These are phyloP conservation scores for Fusarium newnesense DNA, from an alignment of 2,329 filamentous ascomycete genomes.

Conservation along the genomic window DNA sequence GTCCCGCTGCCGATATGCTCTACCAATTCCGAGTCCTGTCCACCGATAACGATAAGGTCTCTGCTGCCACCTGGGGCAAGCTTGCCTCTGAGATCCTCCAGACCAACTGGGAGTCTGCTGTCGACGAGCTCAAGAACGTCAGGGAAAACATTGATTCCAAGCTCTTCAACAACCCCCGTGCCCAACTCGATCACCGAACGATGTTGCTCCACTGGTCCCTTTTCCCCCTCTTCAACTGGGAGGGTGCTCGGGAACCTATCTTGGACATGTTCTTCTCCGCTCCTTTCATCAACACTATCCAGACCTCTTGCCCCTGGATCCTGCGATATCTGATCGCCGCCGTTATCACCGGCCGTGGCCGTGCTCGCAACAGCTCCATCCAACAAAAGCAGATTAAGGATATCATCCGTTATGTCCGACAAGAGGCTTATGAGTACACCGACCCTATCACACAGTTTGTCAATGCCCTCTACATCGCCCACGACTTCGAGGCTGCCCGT, in stretches of 20 bases:
- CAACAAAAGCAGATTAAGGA: conserved; percentile 99
- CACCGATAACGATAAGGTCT: conserved; percentile 97
- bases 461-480: conserved; percentile 90
- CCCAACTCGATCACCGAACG: conserved; percentile 94
- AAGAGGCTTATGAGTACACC: conserved; percentile 97
- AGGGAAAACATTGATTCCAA: conserved; percentile 93
- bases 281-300: conserved; percentile 99
- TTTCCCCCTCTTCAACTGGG: conserved; percentile 99
- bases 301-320: conserved; percentile 97
- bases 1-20: conserved; percentile 87
- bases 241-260: conserved; percentile 87
- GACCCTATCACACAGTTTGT: conserved; percentile 97
- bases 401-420: conserved; percentile 91
- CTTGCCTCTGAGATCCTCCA: conserved; percentile 95
- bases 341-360: conserved; percentile 91
- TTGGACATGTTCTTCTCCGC: conserved; percentile 98
- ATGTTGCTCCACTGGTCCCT: conserved; percentile 99
- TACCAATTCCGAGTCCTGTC: conserved; percentile 98
- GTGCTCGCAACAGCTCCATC: conserved; percentile 80
- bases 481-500: conserved; percentile 88
- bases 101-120: conserved; percentile 92
- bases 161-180: conserved; percentile 95
- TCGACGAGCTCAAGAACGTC: conserved; percentile 91
- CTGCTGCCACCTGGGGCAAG: conserved; percentile 97
- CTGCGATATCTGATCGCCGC: conserved; percentile 92